Conservation (phyloP, 805 yeast species). For the Myxozyma geophila region DNA sequence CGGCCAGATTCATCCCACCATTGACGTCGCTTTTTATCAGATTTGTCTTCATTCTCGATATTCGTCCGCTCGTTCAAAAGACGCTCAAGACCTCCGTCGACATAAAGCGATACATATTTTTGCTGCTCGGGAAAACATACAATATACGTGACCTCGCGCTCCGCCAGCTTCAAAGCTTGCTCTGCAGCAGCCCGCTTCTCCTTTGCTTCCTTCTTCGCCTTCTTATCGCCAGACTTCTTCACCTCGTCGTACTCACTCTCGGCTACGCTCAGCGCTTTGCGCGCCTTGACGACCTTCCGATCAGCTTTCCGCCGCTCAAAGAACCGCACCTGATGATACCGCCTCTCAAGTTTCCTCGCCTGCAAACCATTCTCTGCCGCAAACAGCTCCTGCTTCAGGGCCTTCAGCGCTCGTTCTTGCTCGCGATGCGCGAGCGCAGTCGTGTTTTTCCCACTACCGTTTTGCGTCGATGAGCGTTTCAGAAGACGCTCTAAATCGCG, state of each 20-base stretch:
- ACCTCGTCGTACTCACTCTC: background rate
- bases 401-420: slow-evolving; percentile 70
- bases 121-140: slow-evolving; percentile 34
- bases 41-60: slow-evolving; percentile 11
- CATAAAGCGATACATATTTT: slow-evolving; percentile 38
- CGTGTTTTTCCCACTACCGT: slow-evolving; percentile 54
- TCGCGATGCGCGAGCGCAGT: slow-evolving; percentile 55
- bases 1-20: slow-evolving; percentile 23
- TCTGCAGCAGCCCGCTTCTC: slow-evolving; percentile 4
- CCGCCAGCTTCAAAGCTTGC: slow-evolving; percentile 15
- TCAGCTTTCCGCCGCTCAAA: slow-evolving; percentile 49
- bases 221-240: slow-evolving; percentile 9
- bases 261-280: slow-evolving; percentile 8
- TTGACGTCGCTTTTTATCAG: slow-evolving; percentile 22
- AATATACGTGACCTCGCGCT: slow-evolving; percentile 35
- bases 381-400: slow-evolving; percentile 62
- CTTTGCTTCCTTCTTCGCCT: slow-evolving; percentile 13
- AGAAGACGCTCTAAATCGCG: slow-evolving; percentile 82
- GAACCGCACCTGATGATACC: slow-evolving; percentile 91
- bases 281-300: slow-evolving; percentile 29
- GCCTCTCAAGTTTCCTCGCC: slow-evolving; percentile 61
- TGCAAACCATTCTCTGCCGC: slow-evolving; percentile 52
- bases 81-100: slow-evolving; percentile 22
- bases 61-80: background rate
- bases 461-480: slow-evolving; percentile 43